phyloP scores from a whole-genome alignment of 345 rosid species.

The Populus alba region DNA sequence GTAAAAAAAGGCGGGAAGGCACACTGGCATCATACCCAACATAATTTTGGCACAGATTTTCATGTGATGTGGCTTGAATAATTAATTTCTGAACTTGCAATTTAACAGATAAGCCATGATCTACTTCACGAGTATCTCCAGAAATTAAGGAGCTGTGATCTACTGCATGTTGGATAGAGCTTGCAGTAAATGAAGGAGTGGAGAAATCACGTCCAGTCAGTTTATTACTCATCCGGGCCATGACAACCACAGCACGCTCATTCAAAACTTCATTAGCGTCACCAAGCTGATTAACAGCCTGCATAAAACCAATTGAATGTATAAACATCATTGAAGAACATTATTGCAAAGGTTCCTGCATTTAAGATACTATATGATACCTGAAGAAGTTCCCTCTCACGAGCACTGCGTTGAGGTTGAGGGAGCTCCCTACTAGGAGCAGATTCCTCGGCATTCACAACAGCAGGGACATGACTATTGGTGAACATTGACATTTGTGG shows the following conservation, averaged over 20 bases:
- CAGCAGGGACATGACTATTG: conserved; percentile 54
- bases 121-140: conserved; percentile 85
- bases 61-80: conserved; percentile 77
- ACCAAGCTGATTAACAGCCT: conserved; percentile 97
- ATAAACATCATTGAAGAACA: conserved; percentile 5
- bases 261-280: conserved; percentile 96
- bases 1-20: not conserved
- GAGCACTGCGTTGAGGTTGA: conserved; percentile 89
- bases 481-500: conserved; percentile 76
- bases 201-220: conserved; percentile 95
- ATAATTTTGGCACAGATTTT: conserved; percentile 93
- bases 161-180: conserved; percentile 46
- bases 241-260: conserved; percentile 88
- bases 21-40: conserved; percentile 67
- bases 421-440: conserved; percentile 60
- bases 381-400: conserved; percentile 95
- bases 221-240: conserved; percentile 92
- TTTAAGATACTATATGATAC: conserved; percentile 32
- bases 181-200: conserved; percentile 43
- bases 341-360: not conserved
- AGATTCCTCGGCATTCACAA: conserved; percentile 61
- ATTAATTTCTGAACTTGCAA: conserved; percentile 95
- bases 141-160: conserved; percentile 70
- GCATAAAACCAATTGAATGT: conserved; percentile 10
- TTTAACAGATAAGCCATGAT: conserved; percentile 85